Base-by-base conservation (phyloP, 2,329 filamentous ascomycete species). In the Chalaropsis thielavioides region DNA sequence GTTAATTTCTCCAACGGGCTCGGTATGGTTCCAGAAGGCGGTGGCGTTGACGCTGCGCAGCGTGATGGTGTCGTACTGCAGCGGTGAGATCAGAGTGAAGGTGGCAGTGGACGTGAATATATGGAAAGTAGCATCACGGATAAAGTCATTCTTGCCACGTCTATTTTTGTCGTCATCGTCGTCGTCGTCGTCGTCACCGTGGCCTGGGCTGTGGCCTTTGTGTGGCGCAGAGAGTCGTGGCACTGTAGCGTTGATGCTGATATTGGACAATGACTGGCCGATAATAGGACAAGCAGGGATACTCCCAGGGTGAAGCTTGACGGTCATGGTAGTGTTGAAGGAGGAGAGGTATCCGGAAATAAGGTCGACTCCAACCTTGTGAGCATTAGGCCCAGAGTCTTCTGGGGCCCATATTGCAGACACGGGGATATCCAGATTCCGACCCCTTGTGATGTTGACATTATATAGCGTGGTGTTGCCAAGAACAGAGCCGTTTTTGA, bases 281-380 rank as follows among this genome's bases (percentile, higher is more conserved):
- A 96, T 78, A 3, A 79, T 73, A 0, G 90, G 91, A 62, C 90
- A 81, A 0, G 81, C 76, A 2, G 94, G 92, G 62, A 97, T 84
- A 61, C 85, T 90, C 54, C 79, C 78, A 60, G 81, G 76, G 72
- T 96, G 88, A 1, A 87, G 81, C 72, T 83, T 83, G 10, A 96
- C 74, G 0, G 85, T 88, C 56, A 97, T 75, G 22, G 84, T 90
- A 0, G 89, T 91, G 75, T 97, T 96, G 73, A 82, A 86, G 8
- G 91, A 91, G 2, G 92, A 97, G 11, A 96, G 78, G 71, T 94
- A 97, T 70, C 89, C 84, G 1, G 90, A 95, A 10, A 97, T 75
- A 22, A 96, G 77, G 59, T 91, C 82, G 63, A 83, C 81, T 1
- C 89, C 91, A 68, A 86, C 79, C 35, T 77, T 73, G 54, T 79